These are phyloP conservation scores for Bigelowiella natans DNA, from an alignment of 78 protist genomes.

Conservation along the genomic window DNA sequence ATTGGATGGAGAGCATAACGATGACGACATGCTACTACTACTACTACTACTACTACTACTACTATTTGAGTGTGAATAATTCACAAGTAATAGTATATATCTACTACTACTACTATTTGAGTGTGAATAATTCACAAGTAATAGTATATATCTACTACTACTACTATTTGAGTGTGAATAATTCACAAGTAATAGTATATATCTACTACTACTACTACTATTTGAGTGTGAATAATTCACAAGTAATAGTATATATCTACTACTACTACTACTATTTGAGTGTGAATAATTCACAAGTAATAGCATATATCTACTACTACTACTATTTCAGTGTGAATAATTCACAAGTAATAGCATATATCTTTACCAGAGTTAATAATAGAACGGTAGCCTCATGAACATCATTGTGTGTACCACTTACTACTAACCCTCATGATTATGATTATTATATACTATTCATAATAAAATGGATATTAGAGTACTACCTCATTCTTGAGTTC, in stretches of 20 bases:
- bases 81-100: not conserved
- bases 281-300: not conserved
- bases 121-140: not conserved
- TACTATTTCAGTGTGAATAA: not conserved
- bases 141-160: not conserved
- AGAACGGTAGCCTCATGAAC: no score
- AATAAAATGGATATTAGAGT: not conserved
- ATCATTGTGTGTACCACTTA: no score
- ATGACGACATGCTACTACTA: no score
- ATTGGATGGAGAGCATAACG: no score
- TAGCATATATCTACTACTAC: not conserved
- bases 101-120: not conserved
- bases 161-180: not conserved
- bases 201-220: not conserved
- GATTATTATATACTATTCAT: not conserved
- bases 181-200: not conserved
- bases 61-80: not conserved
- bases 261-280: not conserved
- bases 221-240: not conserved
- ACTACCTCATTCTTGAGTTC: not conserved
- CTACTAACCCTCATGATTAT: no score
- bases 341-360: not conserved
- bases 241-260: not conserved
- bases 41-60: not conserved
- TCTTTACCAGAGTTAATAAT: no score